phyloP scores from a whole-genome alignment of 345 rosid species.

The Punica granatum region DNA sequence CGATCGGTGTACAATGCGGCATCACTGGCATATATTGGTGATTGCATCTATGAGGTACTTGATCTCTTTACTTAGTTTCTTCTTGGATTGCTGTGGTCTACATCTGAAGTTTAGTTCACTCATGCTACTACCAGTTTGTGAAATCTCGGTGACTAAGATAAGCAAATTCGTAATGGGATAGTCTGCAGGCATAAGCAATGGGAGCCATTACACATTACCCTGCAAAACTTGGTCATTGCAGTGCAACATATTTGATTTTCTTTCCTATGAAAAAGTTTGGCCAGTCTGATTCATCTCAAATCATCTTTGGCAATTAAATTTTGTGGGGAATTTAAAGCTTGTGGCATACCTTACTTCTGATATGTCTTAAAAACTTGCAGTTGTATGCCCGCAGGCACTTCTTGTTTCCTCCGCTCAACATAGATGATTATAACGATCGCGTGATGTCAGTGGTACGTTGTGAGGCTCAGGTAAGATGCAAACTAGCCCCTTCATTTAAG shows the following conservation, averaged over 20 bases:
- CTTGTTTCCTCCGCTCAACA: conserved; percentile 67
- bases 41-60: conserved; percentile 72
- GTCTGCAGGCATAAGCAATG: neutral
- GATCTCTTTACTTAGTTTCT: neutral
- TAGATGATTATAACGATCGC: conserved; percentile 73
- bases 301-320: neutral
- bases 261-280: neutral
- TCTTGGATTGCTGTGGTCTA: neutral
- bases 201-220: neutral
- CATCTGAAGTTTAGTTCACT: neutral
- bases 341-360: conserved; percentile 5
- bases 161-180: neutral
- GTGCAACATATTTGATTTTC: neutral
- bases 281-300: neutral
- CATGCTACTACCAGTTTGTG: neutral
- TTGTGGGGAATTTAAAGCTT: neutral
- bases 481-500: neutral
- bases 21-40: conserved; percentile 44
- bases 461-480: conserved; percentile 69
- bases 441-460: conserved; percentile 81
- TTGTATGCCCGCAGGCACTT: conserved; percentile 83
- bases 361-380: conserved; percentile 33
- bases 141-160: neutral
- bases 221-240: neutral
- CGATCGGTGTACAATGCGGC: conserved; percentile 43